phyloP scores from a whole-genome alignment of 305 asterid species.

The Solanum hybrid region DNA sequence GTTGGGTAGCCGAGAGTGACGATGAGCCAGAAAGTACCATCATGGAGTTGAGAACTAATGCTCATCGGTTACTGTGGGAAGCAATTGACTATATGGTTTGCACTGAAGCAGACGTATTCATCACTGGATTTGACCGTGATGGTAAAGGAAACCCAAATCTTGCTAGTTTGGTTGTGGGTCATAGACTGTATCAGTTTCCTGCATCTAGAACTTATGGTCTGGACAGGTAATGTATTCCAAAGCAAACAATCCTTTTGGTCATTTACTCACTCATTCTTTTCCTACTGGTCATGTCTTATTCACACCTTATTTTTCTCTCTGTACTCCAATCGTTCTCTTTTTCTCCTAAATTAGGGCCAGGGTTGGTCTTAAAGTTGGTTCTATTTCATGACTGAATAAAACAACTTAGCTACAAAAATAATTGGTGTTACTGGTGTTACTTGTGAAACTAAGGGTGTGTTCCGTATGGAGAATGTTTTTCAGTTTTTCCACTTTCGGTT shows the following conservation, averaged over 20 bases:
- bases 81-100: slow-evolving; percentile 81
- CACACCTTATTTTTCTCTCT: background rate
- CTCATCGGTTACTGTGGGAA: slow-evolving; percentile 91
- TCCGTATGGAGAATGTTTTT: background rate
- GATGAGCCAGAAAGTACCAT: slow-evolving; percentile 93
- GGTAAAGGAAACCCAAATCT: slow-evolving; percentile 87
- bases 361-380: background rate
- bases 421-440: background rate
- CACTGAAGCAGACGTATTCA: slow-evolving; percentile 75
- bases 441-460: background rate
- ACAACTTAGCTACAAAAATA: background rate
- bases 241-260: background rate
- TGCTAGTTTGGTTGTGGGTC: slow-evolving; percentile 93
- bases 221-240: slow-evolving; percentile 49
- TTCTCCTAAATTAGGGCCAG: background rate
- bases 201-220: slow-evolving; percentile 63
- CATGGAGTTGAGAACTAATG: slow-evolving; percentile 81
- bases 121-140: slow-evolving; percentile 87
- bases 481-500: background rate
- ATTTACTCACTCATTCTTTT: background rate
- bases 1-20: slow-evolving; percentile 99
- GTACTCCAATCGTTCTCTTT: background rate
- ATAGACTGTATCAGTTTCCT: slow-evolving; percentile 62
- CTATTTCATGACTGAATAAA: background rate
- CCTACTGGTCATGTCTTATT: background rate